Evolutionary conservation across 345 rosid genomes (phyloP).

Genomic region (Citrus medica): DNA sequence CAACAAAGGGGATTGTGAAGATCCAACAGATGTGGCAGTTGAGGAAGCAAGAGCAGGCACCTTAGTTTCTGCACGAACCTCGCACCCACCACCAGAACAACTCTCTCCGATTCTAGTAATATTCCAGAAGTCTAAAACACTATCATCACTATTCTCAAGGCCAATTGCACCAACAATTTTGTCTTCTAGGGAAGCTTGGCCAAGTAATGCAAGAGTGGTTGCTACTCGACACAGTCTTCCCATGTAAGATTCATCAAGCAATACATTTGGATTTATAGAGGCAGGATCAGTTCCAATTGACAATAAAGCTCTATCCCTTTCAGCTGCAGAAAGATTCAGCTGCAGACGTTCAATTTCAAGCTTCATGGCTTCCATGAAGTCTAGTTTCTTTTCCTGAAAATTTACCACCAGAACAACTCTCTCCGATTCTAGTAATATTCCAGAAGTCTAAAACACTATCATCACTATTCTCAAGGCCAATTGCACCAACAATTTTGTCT

Average conservation of each 20-base stretch:
- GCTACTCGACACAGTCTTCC: constrained; percentile 72
- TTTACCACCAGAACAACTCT: constrained; percentile 50
- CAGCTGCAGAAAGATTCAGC: constrained; percentile 91
- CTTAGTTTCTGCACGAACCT: constrained; percentile 60
- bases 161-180: constrained; percentile 73
- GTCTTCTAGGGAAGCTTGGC: constrained; percentile 86
- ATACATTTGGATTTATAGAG: constrained; percentile 79
- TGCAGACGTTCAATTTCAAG: constrained; percentile 89
- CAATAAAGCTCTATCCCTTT: constrained; percentile 92
- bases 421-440: constrained; percentile 64
- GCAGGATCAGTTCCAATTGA: constrained; percentile 94
- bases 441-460: constrained; percentile 70
- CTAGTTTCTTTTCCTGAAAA: constrained; percentile 66
- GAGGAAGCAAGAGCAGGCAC: constrained; percentile 33
- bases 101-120: constrained; percentile 51
- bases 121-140: constrained; percentile 80
- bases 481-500: constrained; percentile 73
- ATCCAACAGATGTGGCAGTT: constrained; percentile 33
- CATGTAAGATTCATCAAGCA: constrained; percentile 61
- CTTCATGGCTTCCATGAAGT: constrained; percentile 71
- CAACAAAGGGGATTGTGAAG: constrained; percentile 40
- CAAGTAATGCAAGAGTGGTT: constrained; percentile 68
- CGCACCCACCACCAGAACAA: constrained; percentile 68
- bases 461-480: constrained; percentile 65
- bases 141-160: constrained; percentile 55